Base-by-base conservation (phyloP, 2,329 filamentous ascomycete species). In the Cryphonectria naterciae region DNA sequence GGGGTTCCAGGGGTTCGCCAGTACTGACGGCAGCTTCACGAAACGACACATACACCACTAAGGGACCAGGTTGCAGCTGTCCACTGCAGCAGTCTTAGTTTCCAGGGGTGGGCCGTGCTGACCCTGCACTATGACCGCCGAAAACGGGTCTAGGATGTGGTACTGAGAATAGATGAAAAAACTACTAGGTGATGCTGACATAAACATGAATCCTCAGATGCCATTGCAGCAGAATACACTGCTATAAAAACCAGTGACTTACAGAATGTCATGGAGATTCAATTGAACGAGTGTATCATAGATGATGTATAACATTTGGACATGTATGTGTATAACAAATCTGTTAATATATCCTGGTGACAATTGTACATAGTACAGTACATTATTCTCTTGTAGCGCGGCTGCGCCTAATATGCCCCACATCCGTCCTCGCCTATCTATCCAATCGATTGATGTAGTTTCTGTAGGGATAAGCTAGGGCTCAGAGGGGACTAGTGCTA, bases 41-140 rank as follows among this genome's bases (percentile, higher is more conserved):
- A 28, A 41, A 64, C 64, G 58, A 61, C 58, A 61, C 58, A 35
- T 49, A 60, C 56, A 37, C 56, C 17, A 35, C 64, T 54, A 70
- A 70, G 70, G 70, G 70, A 72, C 70, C 70, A 72, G 70, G 70
- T 72, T 70, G 70, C 70, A 72, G 70, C 65, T 72, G 49, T 46
- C 43, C 39, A 37, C 49, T 46, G 63, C 52, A 32, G 6, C 39
- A 22, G 63, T 52, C 32, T 25, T 43, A 25, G 7, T 22, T 10
- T 28, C 28, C 65, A 61, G 35, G 64, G 39, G 60, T 43, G 68
- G 70, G 68, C 68, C 63, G 70, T 72, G 67, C 68, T 61, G 28
- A 43, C 65, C 65, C 65, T 67, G 49, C 37, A n/a, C 19, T 39
- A 46, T 41, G 32, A 58, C 46, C 25, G n/a, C 46, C 41, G 17